Conservation (phyloP, 257 asterid species). For the Nicotiana undulata region DNA sequence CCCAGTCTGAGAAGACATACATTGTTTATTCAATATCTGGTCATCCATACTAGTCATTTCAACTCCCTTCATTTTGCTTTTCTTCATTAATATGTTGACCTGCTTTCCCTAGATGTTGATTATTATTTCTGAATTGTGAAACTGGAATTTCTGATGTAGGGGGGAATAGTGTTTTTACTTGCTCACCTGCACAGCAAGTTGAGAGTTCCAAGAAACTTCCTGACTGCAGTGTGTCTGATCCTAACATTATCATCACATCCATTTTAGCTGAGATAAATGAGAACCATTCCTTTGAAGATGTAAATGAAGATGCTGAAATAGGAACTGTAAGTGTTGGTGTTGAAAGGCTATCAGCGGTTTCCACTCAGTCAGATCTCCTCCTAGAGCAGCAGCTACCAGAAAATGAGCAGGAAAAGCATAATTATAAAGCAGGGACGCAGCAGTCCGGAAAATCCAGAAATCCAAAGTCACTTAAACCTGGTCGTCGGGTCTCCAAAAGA, state of each 20-base stretch:
- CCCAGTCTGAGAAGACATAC: not conserved
- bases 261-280: not conserved
- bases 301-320: constrained; percentile 9
- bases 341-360: not conserved
- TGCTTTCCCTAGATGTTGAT: not conserved
- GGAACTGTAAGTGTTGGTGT: not conserved
- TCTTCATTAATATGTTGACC: not conserved
- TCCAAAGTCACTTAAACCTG: constrained; percentile 1
- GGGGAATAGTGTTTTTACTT: constrained; percentile 14
- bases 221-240: constrained; percentile 9
- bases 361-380: constrained; percentile 5
- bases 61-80: not conserved
- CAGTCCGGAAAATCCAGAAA: constrained; percentile 12
- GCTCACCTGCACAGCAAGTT: constrained; percentile 13
- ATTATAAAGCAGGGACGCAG: not conserved
- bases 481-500: constrained; percentile 28
- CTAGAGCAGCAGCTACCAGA: constrained; percentile 20
- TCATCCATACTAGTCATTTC: not conserved
- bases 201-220: constrained; percentile 13
- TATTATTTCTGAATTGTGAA: constrained; percentile 4
- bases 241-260: constrained; percentile 5
- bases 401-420: constrained; percentile 9
- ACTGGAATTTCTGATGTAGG: constrained; percentile 25
- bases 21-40: not conserved
- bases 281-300: constrained; percentile 2